These are phyloP conservation scores for Neurospora sp. DNA, from an alignment of 2,329 filamentous ascomycete genomes.

Conservation along the genomic window DNA sequence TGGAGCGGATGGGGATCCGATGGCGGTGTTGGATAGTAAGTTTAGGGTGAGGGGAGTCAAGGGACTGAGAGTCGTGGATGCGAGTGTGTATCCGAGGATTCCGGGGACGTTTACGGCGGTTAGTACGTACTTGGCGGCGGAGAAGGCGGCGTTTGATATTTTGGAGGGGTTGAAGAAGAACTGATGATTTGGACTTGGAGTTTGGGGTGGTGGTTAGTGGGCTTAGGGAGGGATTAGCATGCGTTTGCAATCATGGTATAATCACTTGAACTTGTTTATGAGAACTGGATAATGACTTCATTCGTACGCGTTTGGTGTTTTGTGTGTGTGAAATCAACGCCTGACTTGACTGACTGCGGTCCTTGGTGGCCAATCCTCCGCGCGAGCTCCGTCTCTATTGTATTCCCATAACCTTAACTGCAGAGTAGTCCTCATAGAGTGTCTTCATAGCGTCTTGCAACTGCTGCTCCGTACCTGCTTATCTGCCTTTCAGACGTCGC, in stretches of 20 bases:
- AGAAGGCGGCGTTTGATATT: slow-evolving; percentile 54
- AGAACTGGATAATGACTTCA: neutral
- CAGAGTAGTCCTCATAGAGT: neutral
- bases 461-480: neutral
- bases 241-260: neutral
- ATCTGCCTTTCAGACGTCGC: neutral
- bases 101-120: slow-evolving; percentile 36
- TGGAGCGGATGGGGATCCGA: slow-evolving; percentile 42
- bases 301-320: neutral
- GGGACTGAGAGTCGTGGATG: slow-evolving; percentile 52
- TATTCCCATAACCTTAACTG: neutral
- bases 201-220: neutral
- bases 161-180: slow-evolving; percentile 3
- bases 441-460: neutral
- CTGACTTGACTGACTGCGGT: neutral
- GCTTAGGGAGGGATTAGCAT: neutral
- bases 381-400: neutral
- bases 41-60: slow-evolving; percentile 48
- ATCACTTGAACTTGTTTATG: neutral
- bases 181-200: neutral
- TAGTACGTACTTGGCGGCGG: slow-evolving; percentile 44
- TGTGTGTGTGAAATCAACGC: neutral
- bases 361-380: neutral
- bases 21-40: slow-evolving; percentile 47
- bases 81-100: slow-evolving; percentile 43